Percentiles rank a stretch among this genome's conserved stretches.
These are phyloP conservation scores for Russula brevipes DNA, from an alignment of 768 basidiomycete genomes.

Conservation along the genomic window DNA sequence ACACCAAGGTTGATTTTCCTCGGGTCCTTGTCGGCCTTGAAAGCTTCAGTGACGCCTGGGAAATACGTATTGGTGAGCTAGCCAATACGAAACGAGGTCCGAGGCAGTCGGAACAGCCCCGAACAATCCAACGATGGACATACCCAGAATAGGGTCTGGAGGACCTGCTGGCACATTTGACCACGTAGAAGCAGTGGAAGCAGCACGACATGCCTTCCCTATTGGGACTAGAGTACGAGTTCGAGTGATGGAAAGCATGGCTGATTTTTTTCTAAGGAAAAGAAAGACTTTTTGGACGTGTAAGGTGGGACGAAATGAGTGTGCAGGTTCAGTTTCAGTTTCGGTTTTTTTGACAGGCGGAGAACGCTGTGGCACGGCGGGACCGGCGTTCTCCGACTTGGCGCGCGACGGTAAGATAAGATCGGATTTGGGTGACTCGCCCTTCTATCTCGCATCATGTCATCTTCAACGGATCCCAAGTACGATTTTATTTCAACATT, in stretches of 20 bases:
- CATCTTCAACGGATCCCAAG: conserved; percentile 19
- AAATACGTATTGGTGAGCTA: background rate
- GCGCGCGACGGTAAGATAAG: conserved; percentile 10
- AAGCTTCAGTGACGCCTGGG: conserved; percentile 88
- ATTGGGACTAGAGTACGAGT: conserved; percentile 48
- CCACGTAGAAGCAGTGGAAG: conserved; percentile 76
- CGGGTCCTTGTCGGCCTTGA: conserved; percentile 89
- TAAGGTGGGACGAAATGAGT: conserved; percentile 23
- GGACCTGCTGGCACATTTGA: conserved; percentile 79
- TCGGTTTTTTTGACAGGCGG: conserved; percentile 11
- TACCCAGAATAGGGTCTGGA: conserved; percentile 90
- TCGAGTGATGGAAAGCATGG: conserved; percentile 40
- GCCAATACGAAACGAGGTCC: background rate
- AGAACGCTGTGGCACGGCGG: background rate
- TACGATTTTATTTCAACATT: background rate
- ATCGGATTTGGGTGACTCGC: background rate
- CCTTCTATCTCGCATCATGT: conserved; percentile 8
- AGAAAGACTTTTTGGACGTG: conserved; percentile 24
- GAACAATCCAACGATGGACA: conserved; percentile 19
- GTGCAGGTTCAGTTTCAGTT: conserved; percentile 3
- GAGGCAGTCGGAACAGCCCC: background rate
- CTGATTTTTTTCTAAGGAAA: conserved; percentile 29
- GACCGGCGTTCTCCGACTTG: too few species aligned
- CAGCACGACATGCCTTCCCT: conserved; percentile 37
- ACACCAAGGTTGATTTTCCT: conserved; percentile 98